Conservation (phyloP, 345 rosid genomes). For the Melaleuca alternifolia region DNA sequence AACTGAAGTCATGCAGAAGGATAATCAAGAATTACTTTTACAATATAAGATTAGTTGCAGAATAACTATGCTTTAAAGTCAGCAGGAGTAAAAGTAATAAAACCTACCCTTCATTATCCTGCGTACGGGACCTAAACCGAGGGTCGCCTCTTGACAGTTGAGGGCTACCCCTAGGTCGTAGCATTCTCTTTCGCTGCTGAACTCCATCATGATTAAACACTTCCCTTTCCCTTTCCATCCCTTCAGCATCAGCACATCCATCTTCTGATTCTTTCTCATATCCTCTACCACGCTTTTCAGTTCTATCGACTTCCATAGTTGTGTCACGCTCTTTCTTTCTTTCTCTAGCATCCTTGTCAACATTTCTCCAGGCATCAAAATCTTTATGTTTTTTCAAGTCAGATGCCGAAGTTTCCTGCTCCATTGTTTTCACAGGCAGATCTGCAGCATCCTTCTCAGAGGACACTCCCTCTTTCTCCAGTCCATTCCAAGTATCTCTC, state of each 20-base stretch:
- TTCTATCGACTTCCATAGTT: constrained; percentile 69
- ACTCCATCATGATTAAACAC: constrained; percentile 71
- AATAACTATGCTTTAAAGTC: not conserved
- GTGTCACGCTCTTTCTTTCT: constrained; percentile 78
- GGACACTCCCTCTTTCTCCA: constrained; percentile 51
- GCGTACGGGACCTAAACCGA: constrained; percentile 50
- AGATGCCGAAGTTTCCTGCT: constrained; percentile 39
- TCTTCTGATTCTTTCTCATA: constrained; percentile 81
- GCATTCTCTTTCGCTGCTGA: constrained; percentile 97
- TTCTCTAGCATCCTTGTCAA: constrained; percentile 66
- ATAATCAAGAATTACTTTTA: not conserved
- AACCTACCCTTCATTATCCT: constrained; percentile 86
- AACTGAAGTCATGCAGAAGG: not conserved
- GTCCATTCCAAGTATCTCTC: constrained; percentile 55
- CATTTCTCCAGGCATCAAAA: constrained; percentile 55
- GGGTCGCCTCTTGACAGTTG: constrained; percentile 63
- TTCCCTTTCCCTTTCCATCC: constrained; percentile 81
- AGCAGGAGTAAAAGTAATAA: not conserved
- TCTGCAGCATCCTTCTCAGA: constrained; percentile 66
- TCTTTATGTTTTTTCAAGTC: constrained; percentile 78
- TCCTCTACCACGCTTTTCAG: constrained; percentile 65
- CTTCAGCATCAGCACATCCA: constrained; percentile 82
- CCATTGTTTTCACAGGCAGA: constrained; percentile 44
- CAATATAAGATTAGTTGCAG: not conserved
- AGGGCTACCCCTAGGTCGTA: constrained; percentile 89